These are phyloP conservation scores for Centrapalus pauciflorus DNA, from an alignment of 129 eudicot species.

Conservation along the genomic window DNA sequence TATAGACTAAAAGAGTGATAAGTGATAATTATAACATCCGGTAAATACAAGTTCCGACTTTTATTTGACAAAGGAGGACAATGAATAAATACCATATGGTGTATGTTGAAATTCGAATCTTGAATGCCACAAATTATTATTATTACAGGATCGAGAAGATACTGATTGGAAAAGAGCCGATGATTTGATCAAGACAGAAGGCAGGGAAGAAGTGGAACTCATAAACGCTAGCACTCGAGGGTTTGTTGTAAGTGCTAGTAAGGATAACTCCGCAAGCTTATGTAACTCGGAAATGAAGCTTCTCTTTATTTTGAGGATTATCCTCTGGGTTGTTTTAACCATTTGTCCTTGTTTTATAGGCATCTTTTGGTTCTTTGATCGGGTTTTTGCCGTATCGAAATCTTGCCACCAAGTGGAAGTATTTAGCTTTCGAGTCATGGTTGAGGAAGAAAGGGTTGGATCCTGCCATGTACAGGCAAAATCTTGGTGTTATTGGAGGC, in stretches of 20 bases:
- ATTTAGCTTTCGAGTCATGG: conserved; percentile 91
- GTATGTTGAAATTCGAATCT: too few species aligned
- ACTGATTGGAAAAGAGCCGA: conserved; percentile 71
- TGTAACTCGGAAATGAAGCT: not conserved
- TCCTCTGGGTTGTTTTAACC: conserved; percentile 4
- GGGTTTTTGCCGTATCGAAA: conserved; percentile 92
- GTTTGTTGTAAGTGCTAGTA: conserved; percentile 59
- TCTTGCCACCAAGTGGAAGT: conserved; percentile 79
- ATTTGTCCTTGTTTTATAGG: conserved; percentile 43
- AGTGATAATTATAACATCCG: not conserved
- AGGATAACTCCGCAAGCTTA: not conserved
- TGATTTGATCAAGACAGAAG: conserved; percentile 48
- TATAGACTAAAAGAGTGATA: not conserved
- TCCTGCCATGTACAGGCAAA: conserved; percentile 70
- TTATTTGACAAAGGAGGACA: too few species aligned
- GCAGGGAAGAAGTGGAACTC: conserved; percentile 77
- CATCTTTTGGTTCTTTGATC: conserved; percentile 73
- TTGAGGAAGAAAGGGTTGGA: conserved; percentile 85
- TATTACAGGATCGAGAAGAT: conserved; percentile 58
- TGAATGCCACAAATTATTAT: conserved; percentile 1
- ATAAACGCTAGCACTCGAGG: conserved; percentile 84
- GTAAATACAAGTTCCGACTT: too few species aligned
- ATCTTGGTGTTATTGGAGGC: conserved; percentile 66
- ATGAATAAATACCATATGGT: too few species aligned
- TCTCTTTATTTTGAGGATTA: not conserved